Conservation (phyloP, 495 filamentous ascomycete species). For the Chaetomium tenue region DNA sequence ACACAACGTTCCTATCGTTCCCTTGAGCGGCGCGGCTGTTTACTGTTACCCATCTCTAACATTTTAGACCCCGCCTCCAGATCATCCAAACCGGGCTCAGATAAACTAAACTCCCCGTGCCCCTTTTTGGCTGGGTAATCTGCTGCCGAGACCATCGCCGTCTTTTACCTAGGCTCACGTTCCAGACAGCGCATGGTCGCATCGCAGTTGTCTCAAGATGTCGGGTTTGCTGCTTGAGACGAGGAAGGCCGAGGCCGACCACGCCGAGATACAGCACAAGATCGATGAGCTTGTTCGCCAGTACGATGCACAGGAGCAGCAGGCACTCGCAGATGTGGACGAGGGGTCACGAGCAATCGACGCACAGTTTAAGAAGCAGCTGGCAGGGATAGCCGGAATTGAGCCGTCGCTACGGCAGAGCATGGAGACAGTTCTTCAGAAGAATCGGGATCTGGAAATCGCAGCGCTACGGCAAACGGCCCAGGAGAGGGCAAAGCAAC, state of each 20-base stretch:
- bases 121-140: neutral
- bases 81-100: neutral
- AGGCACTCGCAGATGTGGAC: neutral
- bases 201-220: slow-evolving; percentile 6
- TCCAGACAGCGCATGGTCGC: neutral
- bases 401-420: neutral
- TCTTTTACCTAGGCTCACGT: neutral
- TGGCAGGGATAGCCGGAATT: neutral
- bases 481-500: neutral
- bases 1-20: neutral
- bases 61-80: neutral
- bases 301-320: neutral
- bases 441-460: slow-evolving; percentile 1
- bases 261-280: slow-evolving; percentile 2
- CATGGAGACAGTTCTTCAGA: neutral
- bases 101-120: neutral
- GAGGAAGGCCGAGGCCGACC: neutral
- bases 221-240: slow-evolving; percentile 9
- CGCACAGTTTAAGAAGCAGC: slow-evolving; percentile 6
- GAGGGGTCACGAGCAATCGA: neutral
- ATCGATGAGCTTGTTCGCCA: slow-evolving; percentile 2
- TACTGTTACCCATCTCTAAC: neutral
- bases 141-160: neutral
- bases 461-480: neutral
- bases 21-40: neutral